Evolutionary conservation across 2,329 filamentous ascomycete species (phyloP).

Genomic region (Kalaharituber pfeilii): DNA sequence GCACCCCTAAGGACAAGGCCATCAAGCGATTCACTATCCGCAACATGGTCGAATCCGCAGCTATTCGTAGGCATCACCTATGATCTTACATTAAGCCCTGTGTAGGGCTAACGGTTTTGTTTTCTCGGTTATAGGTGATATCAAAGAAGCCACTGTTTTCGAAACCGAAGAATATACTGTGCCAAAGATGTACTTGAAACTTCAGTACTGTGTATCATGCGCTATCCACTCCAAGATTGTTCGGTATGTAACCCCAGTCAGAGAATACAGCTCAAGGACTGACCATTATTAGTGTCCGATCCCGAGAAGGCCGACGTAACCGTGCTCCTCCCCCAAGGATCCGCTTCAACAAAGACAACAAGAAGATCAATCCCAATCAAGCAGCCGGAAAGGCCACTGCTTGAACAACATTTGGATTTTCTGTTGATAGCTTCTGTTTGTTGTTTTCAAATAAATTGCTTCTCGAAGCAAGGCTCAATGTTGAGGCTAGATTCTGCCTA

Average conservation of each 20-base stretch:
- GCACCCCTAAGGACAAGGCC: constrained; percentile 98
- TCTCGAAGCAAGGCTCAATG: no score
- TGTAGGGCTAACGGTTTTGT: background rate
- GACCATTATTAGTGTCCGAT: constrained; percentile 61
- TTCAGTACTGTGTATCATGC: constrained; percentile 99
- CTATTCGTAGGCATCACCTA: constrained; percentile 65
- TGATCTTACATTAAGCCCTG: background rate
- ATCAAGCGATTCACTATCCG: constrained; percentile 99
- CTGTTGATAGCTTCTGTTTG: background rate
- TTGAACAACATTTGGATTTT: constrained; percentile 4
- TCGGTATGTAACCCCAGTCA: constrained; percentile 51
- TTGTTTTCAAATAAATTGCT: background rate
- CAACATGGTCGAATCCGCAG: constrained; percentile 99
- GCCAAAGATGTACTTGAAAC: constrained; percentile 99
- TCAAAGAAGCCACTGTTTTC: constrained; percentile 99
- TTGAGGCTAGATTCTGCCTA: no score
- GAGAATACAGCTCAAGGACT: constrained; percentile 20
- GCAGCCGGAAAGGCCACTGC: constrained; percentile 41
- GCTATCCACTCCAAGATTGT: constrained; percentile 99
- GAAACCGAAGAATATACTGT: constrained; percentile 98
- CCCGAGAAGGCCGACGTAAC: constrained; percentile 92
- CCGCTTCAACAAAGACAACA: constrained; percentile 99
- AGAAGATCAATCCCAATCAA: constrained; percentile 92
- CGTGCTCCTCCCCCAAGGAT: constrained; percentile 93
- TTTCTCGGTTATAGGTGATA: constrained; percentile 58